These are phyloP conservation scores for Heritiera fomes DNA, from an alignment of 345 rosid genomes.

Conservation along the genomic window DNA sequence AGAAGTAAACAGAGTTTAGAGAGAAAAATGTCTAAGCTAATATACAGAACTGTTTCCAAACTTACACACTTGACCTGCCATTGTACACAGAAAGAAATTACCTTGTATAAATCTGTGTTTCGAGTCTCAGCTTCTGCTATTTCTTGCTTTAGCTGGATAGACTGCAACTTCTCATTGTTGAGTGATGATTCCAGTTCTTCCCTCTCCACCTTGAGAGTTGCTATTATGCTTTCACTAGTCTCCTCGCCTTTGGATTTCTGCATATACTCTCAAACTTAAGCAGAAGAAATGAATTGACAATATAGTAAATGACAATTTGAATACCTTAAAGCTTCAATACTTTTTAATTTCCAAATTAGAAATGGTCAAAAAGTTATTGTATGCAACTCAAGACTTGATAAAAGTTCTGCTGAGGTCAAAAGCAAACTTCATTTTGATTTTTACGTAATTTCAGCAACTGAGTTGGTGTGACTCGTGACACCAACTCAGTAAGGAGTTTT, in stretches of 20 bases:
- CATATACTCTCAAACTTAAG: conserved; percentile 22
- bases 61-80: not conserved
- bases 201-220: conserved; percentile 68
- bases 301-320: not conserved
- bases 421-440: not conserved
- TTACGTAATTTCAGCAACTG: not conserved
- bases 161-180: conserved; percentile 67
- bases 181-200: conserved; percentile 76
- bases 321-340: not conserved
- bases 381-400: conserved; percentile 3
- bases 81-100: conserved; percentile 25
- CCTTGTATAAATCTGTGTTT: conserved; percentile 81
- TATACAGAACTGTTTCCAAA: not conserved
- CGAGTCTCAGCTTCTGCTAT: conserved; percentile 69
- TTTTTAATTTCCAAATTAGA: not conserved
- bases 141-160: conserved; percentile 76
- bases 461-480: too few relatives aligned
- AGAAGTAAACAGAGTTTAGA: not conserved
- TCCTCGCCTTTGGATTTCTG: conserved; percentile 60
- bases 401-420: not conserved
- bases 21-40: not conserved
- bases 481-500: too few relatives aligned
- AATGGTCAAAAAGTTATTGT: not conserved
- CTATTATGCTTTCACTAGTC: conserved; percentile 43
- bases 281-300: not conserved